A percentile compares a stretch with the other conserved stretches of the same genome.
Evolutionary conservation across 1,284 basidiomycete species (phyloP).

Genomic region (Macrocybe sp.): DNA sequence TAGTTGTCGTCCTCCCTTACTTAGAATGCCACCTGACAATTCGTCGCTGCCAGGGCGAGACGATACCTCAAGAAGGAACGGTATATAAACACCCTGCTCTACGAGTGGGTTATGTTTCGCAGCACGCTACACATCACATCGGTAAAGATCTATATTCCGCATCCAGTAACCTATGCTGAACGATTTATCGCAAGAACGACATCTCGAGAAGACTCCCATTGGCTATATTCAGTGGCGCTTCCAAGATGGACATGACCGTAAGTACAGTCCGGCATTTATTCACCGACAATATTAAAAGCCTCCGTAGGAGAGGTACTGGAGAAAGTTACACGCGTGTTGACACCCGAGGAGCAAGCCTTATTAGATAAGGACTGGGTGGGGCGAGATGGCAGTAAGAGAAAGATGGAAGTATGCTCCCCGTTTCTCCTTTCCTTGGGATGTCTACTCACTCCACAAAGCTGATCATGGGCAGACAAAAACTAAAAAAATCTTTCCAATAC

Average conservation of each 20-base stretch:
- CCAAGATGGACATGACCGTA: constrained; percentile 97
- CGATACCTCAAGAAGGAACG: constrained; percentile 86
- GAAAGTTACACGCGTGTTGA: constrained; percentile 87
- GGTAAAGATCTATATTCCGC: constrained; percentile 32
- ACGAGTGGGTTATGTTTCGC: constrained; percentile 96
- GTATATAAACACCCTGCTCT: constrained; percentile 96
- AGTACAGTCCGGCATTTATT: constrained; percentile 23
- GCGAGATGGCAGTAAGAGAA: constrained; percentile 87
- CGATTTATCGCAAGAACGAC: constrained; percentile 57
- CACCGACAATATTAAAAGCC: constrained; percentile 9
- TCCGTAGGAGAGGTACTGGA: constrained; percentile 78
- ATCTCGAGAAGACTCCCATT: constrained; percentile 93
- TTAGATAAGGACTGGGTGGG: constrained; percentile 90
- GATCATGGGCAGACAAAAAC: constrained; percentile 95
- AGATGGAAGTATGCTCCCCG: constrained; percentile 67
- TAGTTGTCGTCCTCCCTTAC: constrained; percentile 21
- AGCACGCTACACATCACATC: constrained; percentile 96
- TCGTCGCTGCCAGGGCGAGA: constrained; percentile 68
- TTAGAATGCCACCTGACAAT: constrained; percentile 6
- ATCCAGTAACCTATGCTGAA: background rate
- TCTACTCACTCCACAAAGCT: constrained; percentile 37
- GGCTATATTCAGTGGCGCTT: constrained; percentile 99
- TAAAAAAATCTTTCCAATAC: constrained; percentile 95
- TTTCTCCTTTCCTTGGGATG: background rate
- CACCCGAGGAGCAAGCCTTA: constrained; percentile 81